A percentile compares a stretch with the other conserved stretches of the same genome.
These are phyloP conservation scores for Myochromella boudieri DNA, from an alignment of 768 basidiomycete genomes.

Conservation along the genomic window DNA sequence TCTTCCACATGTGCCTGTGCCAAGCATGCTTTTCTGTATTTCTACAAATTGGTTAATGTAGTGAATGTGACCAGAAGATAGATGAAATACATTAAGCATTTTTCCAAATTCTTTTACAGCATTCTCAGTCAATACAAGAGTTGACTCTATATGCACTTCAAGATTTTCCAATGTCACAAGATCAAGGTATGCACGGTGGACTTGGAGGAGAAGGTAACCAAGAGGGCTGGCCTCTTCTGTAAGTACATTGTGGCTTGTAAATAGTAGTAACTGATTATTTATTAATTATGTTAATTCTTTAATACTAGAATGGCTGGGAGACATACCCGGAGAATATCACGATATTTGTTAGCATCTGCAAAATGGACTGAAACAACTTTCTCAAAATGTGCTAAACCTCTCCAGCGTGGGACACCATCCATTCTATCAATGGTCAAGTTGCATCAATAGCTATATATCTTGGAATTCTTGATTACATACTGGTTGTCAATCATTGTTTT, in stretches of 20 bases:
- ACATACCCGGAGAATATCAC: constrained; percentile 13
- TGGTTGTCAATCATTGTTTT: constrained; percentile 21
- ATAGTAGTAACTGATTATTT: constrained; percentile 3
- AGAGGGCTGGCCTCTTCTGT: not conserved
- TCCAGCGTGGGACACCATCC: constrained; percentile 15
- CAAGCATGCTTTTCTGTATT: too few relatives aligned
- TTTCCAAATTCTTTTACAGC: constrained; percentile 18
- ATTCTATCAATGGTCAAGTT: too few relatives aligned
- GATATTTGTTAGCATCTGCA: constrained; percentile 12
- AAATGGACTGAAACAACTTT: constrained; percentile 12
- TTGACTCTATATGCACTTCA: constrained; percentile 6
- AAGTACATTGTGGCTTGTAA: not conserved
- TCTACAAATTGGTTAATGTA: too few relatives aligned
- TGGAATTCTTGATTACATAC: too few relatives aligned
- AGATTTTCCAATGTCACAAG: constrained; percentile 5
- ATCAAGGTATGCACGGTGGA: constrained; percentile 5
- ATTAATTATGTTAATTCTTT: not conserved
- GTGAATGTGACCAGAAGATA: too few relatives aligned
- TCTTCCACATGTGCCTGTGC: too few relatives aligned
- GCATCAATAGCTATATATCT: too few relatives aligned
- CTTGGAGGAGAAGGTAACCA: constrained; percentile 1
- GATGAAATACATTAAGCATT: too few relatives aligned
- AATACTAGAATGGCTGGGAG: not conserved
- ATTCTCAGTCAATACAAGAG: constrained; percentile 1
- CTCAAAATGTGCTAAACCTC: constrained; percentile 8